Conservation (phyloP, 1,139 yeast genomes). For the Suhomyces taliae region DNA sequence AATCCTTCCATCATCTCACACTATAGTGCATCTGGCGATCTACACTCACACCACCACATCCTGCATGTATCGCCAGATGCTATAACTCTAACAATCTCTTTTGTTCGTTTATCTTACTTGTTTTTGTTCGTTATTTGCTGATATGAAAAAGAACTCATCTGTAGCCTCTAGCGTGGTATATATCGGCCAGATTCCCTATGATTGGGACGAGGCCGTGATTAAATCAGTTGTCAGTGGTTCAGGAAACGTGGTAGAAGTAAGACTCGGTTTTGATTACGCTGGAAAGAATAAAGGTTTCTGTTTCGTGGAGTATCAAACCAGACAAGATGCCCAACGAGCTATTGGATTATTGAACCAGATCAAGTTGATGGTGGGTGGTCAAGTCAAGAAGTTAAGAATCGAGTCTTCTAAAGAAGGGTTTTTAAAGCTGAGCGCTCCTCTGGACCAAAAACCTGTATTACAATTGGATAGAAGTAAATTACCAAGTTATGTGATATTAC, state of each 20-base stretch:
- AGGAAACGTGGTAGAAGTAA: conserved; percentile 61
- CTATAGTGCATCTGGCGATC: too few relatives aligned
- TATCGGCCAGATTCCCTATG: conserved; percentile 64
- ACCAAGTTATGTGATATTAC: conserved; percentile 57
- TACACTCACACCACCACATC: too few relatives aligned
- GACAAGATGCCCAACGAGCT: conserved; percentile 55
- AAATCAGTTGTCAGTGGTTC: conserved; percentile 63
- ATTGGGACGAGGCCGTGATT: conserved; percentile 59
- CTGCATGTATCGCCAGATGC: too few relatives aligned
- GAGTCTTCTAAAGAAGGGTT: conserved; percentile 65
- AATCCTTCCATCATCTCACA: too few relatives aligned
- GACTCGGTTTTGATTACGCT: conserved; percentile 59
- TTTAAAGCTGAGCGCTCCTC: conserved; percentile 27
- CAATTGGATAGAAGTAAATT: conserved; percentile 42
- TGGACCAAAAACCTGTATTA: conserved; percentile 39
- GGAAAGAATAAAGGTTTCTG: conserved; percentile 68
- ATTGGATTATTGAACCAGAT: conserved; percentile 43
- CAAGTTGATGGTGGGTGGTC: conserved; percentile 36
- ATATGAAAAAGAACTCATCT: conserved; percentile 1
- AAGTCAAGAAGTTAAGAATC: conserved; percentile 45
- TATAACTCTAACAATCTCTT: too few relatives aligned
- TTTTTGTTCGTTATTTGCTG: too few relatives aligned
- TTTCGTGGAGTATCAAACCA: conserved; percentile 56
- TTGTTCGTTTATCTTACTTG: too few relatives aligned
- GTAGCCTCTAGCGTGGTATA: conserved; percentile 29